Evolutionary conservation across 352 stramenopile genomes (phyloP).

Genomic region (Phytophthora aleatoria): DNA sequence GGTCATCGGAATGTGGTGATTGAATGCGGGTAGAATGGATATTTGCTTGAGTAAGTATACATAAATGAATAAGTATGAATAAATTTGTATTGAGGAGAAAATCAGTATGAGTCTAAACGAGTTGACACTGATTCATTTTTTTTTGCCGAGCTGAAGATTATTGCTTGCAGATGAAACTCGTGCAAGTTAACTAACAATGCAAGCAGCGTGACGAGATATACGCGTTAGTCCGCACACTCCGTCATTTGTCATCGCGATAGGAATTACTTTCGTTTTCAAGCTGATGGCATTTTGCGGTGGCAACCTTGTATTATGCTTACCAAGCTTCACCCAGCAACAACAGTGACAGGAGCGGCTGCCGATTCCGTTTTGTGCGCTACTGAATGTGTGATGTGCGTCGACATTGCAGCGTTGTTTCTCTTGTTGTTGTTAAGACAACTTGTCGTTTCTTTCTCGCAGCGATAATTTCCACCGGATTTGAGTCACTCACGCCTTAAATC

Average conservation of each 20-base stretch:
- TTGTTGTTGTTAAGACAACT: not conserved
- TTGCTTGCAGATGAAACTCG: slow-evolving; percentile 3
- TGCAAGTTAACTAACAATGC: not conserved
- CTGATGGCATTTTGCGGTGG: not conserved
- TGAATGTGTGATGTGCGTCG: too few relatives aligned
- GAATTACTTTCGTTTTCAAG: not conserved
- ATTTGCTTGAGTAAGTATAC: slow-evolving; percentile 12
- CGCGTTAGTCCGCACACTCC: not conserved
- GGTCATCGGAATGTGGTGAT: slow-evolving; percentile 22
- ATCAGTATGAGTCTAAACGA: not conserved
- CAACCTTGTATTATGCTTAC: slow-evolving; percentile 2
- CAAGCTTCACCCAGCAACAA: not conserved
- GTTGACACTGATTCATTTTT: slow-evolving; percentile 3
- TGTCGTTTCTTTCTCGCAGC: slow-evolving; percentile 1
- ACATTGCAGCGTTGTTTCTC: too few relatives aligned
- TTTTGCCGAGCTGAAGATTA: slow-evolving; percentile 14
- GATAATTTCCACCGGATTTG: not conserved
- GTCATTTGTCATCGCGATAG: not conserved
- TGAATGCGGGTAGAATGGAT: slow-evolving; percentile 14
- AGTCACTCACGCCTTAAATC: slow-evolving; percentile 3
- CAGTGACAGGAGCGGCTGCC: slow-evolving; percentile 1
- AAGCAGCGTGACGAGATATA: slow-evolving; percentile 2
- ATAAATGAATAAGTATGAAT: not conserved
- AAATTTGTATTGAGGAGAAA: not conserved
- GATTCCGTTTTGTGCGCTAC: too few relatives aligned